Evolutionary conservation across 2,329 filamentous ascomycete species (phyloP).

Genomic region (Aureobasidium vineae): DNA sequence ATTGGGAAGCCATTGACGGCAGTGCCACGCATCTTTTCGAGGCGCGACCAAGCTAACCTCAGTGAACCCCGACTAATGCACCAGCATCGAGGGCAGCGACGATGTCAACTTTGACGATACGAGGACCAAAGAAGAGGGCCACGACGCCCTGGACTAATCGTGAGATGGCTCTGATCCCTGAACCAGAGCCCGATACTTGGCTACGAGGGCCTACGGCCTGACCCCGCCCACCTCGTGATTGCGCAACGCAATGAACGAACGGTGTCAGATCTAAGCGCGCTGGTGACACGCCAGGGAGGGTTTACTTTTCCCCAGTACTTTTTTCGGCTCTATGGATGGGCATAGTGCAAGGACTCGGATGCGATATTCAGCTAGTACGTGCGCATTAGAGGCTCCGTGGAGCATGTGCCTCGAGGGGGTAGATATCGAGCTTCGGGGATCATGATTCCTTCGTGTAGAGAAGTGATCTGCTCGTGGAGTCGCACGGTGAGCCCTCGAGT

Average conservation of each 20-base stretch:
- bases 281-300: background rate
- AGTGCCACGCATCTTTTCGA: background rate
- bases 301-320: background rate
- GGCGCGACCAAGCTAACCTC: background rate
- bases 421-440: background rate
- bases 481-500: constrained; percentile 4
- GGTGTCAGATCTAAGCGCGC: background rate
- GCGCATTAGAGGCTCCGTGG: background rate
- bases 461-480: constrained; percentile 14
- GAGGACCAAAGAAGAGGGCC: background rate
- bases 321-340: constrained; percentile 8
- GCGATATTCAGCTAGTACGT: background rate
- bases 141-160: background rate
- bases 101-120: constrained; percentile 13
- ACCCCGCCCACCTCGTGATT: background rate
- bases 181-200: background rate
- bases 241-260: constrained; percentile 4
- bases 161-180: background rate
- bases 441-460: constrained; percentile 12
- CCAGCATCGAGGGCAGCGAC: background rate
- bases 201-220: background rate
- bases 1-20: background rate
- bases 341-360: background rate
- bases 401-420: background rate
- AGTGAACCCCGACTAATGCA: constrained; percentile 4